Percentiles rank a stretch among this genome's conserved stretches.
Evolutionary conservation across 805 yeast genomes (phyloP).

Genomic region (Kluyveromyces nonfermentans): DNA sequence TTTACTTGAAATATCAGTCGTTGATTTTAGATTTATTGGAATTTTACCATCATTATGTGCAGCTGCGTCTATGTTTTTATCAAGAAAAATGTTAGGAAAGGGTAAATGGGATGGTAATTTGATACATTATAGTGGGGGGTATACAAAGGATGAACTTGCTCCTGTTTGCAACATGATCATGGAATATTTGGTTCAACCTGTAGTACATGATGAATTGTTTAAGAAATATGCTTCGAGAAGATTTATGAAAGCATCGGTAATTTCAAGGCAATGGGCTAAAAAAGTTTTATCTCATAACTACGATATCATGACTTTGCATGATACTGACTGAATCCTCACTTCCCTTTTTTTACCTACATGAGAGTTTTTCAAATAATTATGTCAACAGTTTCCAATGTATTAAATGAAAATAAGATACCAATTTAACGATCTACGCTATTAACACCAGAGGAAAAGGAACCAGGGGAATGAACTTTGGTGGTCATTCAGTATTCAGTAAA

Average conservation of each 20-base stretch:
- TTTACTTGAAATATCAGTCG: constrained; percentile 66
- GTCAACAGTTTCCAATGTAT: background rate
- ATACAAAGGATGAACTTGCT: constrained; percentile 59
- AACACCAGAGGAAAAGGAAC: background rate
- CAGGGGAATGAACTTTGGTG: too few relatives aligned
- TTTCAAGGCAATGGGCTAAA: constrained; percentile 79
- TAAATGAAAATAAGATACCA: background rate
- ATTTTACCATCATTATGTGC: constrained; percentile 73
- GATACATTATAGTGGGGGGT: constrained; percentile 88
- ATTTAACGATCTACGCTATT: background rate
- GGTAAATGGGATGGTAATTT: constrained; percentile 78
- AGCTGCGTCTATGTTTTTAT: constrained; percentile 83
- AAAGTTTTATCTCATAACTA: constrained; percentile 34
- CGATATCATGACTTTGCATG: constrained; percentile 33
- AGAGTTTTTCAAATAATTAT: background rate
- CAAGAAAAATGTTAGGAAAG: constrained; percentile 65
- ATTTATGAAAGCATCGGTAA: constrained; percentile 74
- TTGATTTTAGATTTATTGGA: constrained; percentile 73
- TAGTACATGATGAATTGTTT: constrained; percentile 85
- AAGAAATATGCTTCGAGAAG: constrained; percentile 86
- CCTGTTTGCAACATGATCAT: constrained; percentile 67
- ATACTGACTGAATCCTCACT: constrained; percentile 10
- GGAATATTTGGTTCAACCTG: constrained; percentile 70
- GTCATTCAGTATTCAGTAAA: background rate
- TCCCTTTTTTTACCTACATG: constrained; percentile 2